Conservation (phyloP, 805 yeast species). For the Saccharomycopsis fermentans region DNA sequence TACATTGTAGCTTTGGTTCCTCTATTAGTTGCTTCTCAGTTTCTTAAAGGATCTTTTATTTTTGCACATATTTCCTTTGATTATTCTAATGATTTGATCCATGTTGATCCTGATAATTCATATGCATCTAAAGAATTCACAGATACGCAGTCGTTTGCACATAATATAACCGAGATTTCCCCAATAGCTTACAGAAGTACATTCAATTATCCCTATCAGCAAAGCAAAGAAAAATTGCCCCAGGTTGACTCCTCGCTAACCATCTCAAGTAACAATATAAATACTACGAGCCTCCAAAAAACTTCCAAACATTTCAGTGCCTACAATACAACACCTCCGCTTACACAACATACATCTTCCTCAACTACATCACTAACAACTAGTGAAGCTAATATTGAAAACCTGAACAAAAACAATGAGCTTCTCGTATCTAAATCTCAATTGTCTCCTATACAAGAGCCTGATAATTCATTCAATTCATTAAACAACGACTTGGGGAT, state of each 20-base stretch:
- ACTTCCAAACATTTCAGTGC: not conserved
- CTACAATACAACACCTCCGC: conserved; percentile 5
- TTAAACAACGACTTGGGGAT: not conserved
- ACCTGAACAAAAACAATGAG: not conserved
- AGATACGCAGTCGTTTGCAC: not conserved
- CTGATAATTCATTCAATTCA: not conserved
- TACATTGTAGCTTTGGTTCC: not conserved
- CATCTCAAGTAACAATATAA: not conserved
- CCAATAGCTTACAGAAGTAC: not conserved
- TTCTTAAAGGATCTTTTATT: not conserved
- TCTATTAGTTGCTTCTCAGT: not conserved
- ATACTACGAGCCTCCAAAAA: no score
- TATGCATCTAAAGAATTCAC: not conserved
- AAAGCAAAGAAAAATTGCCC: not conserved
- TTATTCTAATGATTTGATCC: no score
- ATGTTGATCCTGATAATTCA: not conserved
- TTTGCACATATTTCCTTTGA: not conserved
- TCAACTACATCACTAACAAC: not conserved
- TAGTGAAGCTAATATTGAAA: not conserved
- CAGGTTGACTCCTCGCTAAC: not conserved
- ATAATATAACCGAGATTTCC: not conserved
- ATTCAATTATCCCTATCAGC: not conserved
- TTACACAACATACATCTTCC: not conserved
- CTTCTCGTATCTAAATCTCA: not conserved
- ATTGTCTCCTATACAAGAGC: conserved; percentile 17